Evolutionary conservation across 352 stramenopile species (phyloP), one percentile per base, ranked within the genome.

Genomic region (Phytophthora ramorum): DNA sequence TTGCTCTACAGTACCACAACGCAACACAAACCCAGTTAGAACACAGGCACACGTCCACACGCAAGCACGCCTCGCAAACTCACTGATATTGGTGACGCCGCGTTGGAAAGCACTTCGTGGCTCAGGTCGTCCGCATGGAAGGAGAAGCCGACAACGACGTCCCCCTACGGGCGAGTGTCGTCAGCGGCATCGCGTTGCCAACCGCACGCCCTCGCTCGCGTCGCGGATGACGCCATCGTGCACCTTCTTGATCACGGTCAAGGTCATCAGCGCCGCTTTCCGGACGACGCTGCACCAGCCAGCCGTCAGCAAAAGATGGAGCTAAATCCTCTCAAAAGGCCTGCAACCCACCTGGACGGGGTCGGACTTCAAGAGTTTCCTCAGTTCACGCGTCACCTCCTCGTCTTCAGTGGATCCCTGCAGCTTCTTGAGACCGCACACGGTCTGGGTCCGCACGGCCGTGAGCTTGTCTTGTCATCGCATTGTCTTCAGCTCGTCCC

Each of bases 61-160:
- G 10, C 7, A 9, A 45, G 9, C 9, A 45, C 6, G 16, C 38
- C 38, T 10, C 24, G 13, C 14, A 24, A 16, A 89, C 82, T 77
- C 75, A 96, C 88, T 90, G 82, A 95, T 96, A 63, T 92, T 93
- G 62, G 88, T 89, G 26, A 86, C 86, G 58, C 88, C 14, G 88
- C 88, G 56, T 96, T 96, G 43, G 88, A 96, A 24, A 96, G 72
- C 72, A 96, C 88, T 45, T 95, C 88, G 64, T 94, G 86, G 34
- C 68, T 84, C 22, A 86, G 88, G 61, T 94, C 87, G 67, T 95
- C 86, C 5, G 86, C 86, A 69, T 96, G 88, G 59, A 96, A 91
- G 4, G 88, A 96, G 65, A 96, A 96, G 34, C 88, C 86, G 16
- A 96, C 71, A 56, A 85, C 63, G n/a, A 96, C 73, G 50, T 92